These are phyloP conservation scores for Nakazawaea ernobii DNA, from an alignment of 805 yeast genomes.

Conservation along the genomic window DNA sequence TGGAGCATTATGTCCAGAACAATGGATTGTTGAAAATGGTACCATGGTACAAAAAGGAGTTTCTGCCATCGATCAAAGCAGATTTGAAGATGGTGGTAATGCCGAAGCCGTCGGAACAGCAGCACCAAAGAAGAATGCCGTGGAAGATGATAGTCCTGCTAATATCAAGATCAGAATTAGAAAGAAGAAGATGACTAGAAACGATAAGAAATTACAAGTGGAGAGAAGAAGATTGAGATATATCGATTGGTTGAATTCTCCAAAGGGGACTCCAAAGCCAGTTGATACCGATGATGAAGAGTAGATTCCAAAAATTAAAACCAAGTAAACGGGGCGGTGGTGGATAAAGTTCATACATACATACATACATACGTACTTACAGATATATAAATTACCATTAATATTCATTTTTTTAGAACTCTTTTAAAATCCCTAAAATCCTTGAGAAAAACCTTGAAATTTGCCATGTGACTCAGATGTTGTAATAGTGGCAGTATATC, in stretches of 20 bases:
- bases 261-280: constrained; percentile 97
- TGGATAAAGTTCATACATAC: no score
- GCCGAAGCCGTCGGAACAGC: constrained; percentile 37
- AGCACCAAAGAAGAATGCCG: constrained; percentile 28
- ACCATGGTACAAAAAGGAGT: constrained; percentile 79
- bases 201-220: constrained; percentile 85
- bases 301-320: constrained; percentile 19
- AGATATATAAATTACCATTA: no score
- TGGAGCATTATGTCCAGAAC: constrained; percentile 97
- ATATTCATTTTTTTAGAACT: no score
- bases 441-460: no score
- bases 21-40: constrained; percentile 96
- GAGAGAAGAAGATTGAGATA: constrained; percentile 93
- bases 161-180: constrained; percentile 87
- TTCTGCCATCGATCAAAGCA: constrained; percentile 62
- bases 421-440: no score
- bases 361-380: no score
- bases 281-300: constrained; percentile 92
- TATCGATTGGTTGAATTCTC: constrained; percentile 89
- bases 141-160: constrained; percentile 84
- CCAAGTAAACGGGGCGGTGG: neutral
- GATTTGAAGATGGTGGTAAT: constrained; percentile 77
- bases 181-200: constrained; percentile 97
- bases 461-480: no score
- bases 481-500: no score